Percentiles rank a stretch among this genome's conserved stretches.
Conservation (phyloP, 2,329 filamentous ascomycete species). For the Shiraia bambusicola region DNA sequence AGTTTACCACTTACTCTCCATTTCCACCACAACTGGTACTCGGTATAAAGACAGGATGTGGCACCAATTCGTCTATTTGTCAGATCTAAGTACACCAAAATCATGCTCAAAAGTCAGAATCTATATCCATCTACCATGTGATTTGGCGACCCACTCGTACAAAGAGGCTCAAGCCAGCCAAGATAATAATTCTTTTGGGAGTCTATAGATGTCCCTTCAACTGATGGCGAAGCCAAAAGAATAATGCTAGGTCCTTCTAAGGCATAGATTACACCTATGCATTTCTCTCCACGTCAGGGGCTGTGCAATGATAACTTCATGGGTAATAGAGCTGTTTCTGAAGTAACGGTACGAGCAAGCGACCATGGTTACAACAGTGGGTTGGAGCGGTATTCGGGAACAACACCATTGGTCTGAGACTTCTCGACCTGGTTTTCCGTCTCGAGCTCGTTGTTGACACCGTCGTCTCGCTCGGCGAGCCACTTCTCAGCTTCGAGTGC, state of each 20-base stretch:
- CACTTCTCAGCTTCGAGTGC: slow-evolving; percentile 95
- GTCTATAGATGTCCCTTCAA: slow-evolving; percentile 16
- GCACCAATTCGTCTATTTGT: not conserved
- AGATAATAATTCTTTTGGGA: slow-evolving; percentile 1
- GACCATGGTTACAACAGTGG: slow-evolving; percentile 55
- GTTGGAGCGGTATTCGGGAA: slow-evolving; percentile 64
- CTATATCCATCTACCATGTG: slow-evolving; percentile 21
- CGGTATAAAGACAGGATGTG: too few species aligned
- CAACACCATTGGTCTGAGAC: slow-evolving; percentile 54
- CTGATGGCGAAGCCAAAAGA: slow-evolving; percentile 8
- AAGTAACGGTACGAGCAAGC: not conserved
- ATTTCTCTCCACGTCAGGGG: too few species aligned
- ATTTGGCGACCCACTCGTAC: slow-evolving; percentile 9
- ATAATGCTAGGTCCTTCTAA: slow-evolving; percentile 15
- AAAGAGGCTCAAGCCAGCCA: slow-evolving; percentile 20
- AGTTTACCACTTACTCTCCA: too few species aligned
- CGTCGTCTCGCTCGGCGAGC: slow-evolving; percentile 72
- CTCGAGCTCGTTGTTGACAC: slow-evolving; percentile 49
- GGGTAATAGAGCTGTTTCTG: not conserved
- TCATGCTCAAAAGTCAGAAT: slow-evolving; percentile 13
- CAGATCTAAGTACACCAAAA: slow-evolving; percentile 5
- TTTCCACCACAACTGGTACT: too few species aligned
- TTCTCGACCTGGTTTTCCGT: slow-evolving; percentile 54
- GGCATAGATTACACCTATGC: slow-evolving; percentile 5
- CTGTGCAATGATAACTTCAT: slow-evolving; percentile 4